These are phyloP conservation scores for Lodderomyces orthopsilosis DNA, from an alignment of 1,139 yeast genomes.

Conservation along the genomic window DNA sequence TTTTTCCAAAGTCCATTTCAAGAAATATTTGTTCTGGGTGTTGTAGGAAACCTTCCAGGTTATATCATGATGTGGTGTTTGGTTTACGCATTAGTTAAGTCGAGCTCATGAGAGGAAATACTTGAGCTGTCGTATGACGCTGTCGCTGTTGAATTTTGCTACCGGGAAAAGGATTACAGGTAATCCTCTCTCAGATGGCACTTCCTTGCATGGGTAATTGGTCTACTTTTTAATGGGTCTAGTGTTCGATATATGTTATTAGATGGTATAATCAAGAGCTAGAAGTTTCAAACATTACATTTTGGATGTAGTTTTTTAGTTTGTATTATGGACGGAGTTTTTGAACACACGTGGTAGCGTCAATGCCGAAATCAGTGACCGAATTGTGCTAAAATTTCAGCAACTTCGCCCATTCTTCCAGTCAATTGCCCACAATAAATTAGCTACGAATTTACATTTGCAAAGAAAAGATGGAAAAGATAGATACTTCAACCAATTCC, in stretches of 20 bases:
- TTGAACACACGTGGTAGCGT: not conserved
- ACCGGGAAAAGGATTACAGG: not conserved
- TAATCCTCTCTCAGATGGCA: not conserved
- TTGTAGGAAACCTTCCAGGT: constrained; percentile 62
- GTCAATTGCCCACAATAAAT: not conserved
- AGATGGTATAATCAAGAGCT: too few species aligned
- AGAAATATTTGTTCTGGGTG: constrained; percentile 54
- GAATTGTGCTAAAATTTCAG: not conserved
- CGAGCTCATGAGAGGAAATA: constrained; percentile 10
- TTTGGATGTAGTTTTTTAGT: too few species aligned
- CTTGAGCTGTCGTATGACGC: not conserved
- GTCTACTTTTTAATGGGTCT: not conserved
- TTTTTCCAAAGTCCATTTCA: constrained; percentile 55
- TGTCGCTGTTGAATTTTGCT: not conserved
- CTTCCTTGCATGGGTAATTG: not conserved
- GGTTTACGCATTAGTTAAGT: constrained; percentile 60
- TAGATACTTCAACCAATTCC: constrained; percentile 57
- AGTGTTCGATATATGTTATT: too few species aligned
- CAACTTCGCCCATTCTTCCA: not conserved
- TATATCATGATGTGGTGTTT: constrained; percentile 85
- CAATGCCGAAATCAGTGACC: constrained; percentile 1
- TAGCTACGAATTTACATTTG: not conserved
- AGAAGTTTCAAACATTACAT: too few species aligned
- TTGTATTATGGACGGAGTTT: not conserved
- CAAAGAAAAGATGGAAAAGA: constrained; percentile 45